Base-by-base conservation (phyloP, 108 stramenopile genomes). In the Cyclotella cryptica region DNA sequence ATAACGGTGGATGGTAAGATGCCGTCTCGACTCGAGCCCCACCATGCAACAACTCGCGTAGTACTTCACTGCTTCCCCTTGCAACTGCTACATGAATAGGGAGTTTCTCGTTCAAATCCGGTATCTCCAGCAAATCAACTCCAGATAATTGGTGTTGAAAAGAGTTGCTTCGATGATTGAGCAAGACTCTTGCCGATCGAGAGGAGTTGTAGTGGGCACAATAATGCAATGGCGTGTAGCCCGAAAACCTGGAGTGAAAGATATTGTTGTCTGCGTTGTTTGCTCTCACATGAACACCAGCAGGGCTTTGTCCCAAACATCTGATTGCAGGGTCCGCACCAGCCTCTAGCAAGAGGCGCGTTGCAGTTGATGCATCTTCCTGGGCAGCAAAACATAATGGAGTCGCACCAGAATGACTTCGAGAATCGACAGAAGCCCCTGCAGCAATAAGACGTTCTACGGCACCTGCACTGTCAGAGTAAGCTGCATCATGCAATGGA, bases 201-300 rank as follows among this genome's bases (percentile, higher is more conserved):
- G 86, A 84, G 15, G 94, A 91, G 83, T 96, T 93, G 77, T 96
- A 96, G 72, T 96, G 94, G 19, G 94, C 92, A 59, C 89, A 90
- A 74, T 96, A 96, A 71, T 96, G 94, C 12, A 96, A 80, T 0
- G 94, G 92, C 4, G 92, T 92, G 74, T 96, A 96, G 7, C 94
- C 92, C 22, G 85, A 86, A 77, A 96, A 96, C 14, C 92, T 88
- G 77, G 86, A 84, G 46, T 90, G 90, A 58, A 85, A 81, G 19
- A 75, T 69, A 63, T 81, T 77, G 51, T 75, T 71, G 46, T 75
- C 74, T 12, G 76, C 72, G 55, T 75, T 72, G 41, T 87, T 78
- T 45, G 80, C 77, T 55, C 77, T 71, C 57, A 68, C 53, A 21
- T 69, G 63, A 35, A 45, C 45, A 13, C 64, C 72, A 22, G 69